Conservation (phyloP, 306 rosid genomes). For the Fagus sylvatica region DNA sequence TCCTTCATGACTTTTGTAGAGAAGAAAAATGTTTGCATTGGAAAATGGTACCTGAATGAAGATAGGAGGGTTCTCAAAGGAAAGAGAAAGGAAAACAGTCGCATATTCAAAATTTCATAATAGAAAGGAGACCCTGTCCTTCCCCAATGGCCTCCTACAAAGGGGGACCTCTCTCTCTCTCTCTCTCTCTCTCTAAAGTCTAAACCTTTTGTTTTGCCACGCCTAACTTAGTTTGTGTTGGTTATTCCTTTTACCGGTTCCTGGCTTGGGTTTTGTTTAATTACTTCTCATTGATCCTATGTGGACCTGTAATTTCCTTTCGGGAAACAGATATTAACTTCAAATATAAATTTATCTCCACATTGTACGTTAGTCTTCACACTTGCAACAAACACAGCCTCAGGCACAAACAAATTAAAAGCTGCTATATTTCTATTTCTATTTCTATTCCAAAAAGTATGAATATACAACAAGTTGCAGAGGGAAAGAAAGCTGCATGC, state of each 20-base stretch:
- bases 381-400: slow-evolving; percentile 24
- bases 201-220: slow-evolving; percentile 29
- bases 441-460: background rate
- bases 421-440: background rate
- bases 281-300: slow-evolving; percentile 2
- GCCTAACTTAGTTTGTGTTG: slow-evolving; percentile 49
- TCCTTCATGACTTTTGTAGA: background rate
- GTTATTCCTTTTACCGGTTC: slow-evolving; percentile 57
- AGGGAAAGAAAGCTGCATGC: too few species aligned
- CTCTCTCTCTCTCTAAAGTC: slow-evolving; percentile 5
- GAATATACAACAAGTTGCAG: too few species aligned
- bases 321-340: slow-evolving; percentile 2
- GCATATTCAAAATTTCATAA: slow-evolving; percentile 27
- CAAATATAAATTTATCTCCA: slow-evolving; percentile 20
- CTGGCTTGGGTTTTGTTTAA: slow-evolving; percentile 24
- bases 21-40: background rate
- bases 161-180: slow-evolving; percentile 41
- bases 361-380: slow-evolving; percentile 22
- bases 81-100: slow-evolving; percentile 37
- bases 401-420: background rate
- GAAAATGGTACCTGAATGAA: slow-evolving; percentile 50
- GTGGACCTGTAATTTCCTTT: slow-evolving; percentile 16
- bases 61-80: slow-evolving; percentile 42
- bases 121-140: slow-evolving; percentile 35
- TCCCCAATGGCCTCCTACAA: slow-evolving; percentile 66